phyloP scores from a whole-genome alignment of 768 basidiomycete genomes.

The Suillus subalutaceus region DNA sequence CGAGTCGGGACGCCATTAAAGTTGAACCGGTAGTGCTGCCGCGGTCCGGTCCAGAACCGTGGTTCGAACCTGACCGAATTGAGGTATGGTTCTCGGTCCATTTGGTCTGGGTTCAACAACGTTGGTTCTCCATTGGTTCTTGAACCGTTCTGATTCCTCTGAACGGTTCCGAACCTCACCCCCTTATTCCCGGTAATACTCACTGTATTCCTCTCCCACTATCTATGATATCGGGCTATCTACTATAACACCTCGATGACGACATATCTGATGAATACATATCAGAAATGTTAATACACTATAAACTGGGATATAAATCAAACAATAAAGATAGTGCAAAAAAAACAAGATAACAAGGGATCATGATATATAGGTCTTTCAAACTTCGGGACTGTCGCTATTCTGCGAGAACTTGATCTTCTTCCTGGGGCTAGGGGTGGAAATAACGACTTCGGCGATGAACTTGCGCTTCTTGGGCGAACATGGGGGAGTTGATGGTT shows the following conservation, averaged over 20 bases:
- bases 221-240: constrained; percentile 25
- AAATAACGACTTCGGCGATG: not conserved
- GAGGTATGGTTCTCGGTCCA: too few species aligned
- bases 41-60: too few species aligned
- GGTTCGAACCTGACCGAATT: too few species aligned
- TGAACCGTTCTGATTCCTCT: too few species aligned
- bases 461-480: constrained; percentile 26
- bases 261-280: not conserved
- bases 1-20: too few species aligned
- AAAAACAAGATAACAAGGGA: not conserved
- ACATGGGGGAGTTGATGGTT: constrained; percentile 7
- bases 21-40: too few species aligned
- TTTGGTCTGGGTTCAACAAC: too few species aligned
- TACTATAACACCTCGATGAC: not conserved
- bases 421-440: constrained; percentile 24
- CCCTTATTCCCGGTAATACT: too few species aligned
- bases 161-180: too few species aligned
- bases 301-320: not conserved
- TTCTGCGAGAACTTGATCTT: constrained; percentile 13
- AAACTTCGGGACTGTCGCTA: not conserved
- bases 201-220: constrained; percentile 14
- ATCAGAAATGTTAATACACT: constrained; percentile 12
- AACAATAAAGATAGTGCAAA: constrained; percentile 7
- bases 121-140: too few species aligned
- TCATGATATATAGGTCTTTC: not conserved